Conservation (phyloP, 345 rosid genomes). For the Citrus mangshanensis region DNA sequence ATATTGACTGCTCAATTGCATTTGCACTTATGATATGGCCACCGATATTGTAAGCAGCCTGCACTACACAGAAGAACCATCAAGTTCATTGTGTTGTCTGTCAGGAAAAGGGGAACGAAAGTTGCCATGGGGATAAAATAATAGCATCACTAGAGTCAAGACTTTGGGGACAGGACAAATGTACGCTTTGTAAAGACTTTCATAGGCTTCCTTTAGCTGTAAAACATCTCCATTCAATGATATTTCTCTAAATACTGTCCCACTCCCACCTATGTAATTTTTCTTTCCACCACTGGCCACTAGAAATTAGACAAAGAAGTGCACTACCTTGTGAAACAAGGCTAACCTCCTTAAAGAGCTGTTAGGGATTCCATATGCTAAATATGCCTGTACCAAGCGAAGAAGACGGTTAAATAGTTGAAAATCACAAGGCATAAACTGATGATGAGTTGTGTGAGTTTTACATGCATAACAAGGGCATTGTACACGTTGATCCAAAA, state of each 20-base stretch:
- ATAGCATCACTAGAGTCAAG: background rate
- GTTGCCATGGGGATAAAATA: background rate
- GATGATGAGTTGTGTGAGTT: background rate
- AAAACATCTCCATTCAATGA: background rate
- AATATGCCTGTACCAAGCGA: constrained; percentile 57
- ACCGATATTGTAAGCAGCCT: constrained; percentile 89
- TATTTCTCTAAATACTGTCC: background rate
- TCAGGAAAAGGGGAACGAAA: background rate
- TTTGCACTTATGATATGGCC: constrained; percentile 78
- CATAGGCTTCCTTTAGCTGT: background rate
- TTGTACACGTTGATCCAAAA: constrained; percentile 94
- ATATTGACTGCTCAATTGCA: constrained; percentile 78
- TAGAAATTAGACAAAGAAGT: constrained; percentile 23
- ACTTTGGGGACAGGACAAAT: background rate
- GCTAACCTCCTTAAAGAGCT: constrained; percentile 71
- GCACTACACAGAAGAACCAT: constrained; percentile 51
- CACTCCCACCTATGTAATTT: background rate
- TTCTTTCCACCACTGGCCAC: background rate
- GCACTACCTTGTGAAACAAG: constrained; percentile 87
- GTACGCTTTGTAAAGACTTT: background rate
- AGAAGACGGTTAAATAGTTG: constrained; percentile 2
- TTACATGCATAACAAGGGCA: constrained; percentile 95
- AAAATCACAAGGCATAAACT: background rate
- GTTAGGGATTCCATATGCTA: constrained; percentile 80
- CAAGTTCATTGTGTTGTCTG: constrained; percentile 12